These are phyloP conservation scores for Pseudozyma sp. DNA, from an alignment of 1,284 basidiomycete species.

Conservation along the genomic window DNA sequence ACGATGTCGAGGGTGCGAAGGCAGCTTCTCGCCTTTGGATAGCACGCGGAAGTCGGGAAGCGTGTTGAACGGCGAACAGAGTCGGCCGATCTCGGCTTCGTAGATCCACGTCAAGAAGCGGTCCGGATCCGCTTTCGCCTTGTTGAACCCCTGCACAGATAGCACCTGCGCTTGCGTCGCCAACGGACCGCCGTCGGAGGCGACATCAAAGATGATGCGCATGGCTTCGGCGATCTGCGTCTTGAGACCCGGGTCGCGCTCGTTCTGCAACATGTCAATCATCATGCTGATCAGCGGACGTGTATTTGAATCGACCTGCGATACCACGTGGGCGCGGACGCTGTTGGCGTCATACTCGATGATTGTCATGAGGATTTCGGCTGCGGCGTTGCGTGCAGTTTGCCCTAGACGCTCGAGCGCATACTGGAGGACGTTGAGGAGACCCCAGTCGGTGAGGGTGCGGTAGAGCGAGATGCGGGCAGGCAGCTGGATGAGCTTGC, in stretches of 20 bases:
- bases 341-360: constrained; percentile 92
- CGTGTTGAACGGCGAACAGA: constrained; percentile 83
- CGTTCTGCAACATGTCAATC: constrained; percentile 78
- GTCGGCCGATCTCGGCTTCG: constrained; percentile 76
- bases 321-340: constrained; percentile 84
- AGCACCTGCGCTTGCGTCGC: constrained; percentile 70
- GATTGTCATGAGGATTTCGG: constrained; percentile 86
- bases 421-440: constrained; percentile 90
- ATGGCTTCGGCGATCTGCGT: constrained; percentile 91
- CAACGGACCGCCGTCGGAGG: constrained; percentile 52
- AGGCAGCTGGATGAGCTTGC: constrained; percentile 92
- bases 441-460: constrained; percentile 85
- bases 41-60: constrained; percentile 76
- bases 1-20: constrained; percentile 27
- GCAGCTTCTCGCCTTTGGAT: constrained; percentile 39
- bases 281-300: constrained; percentile 56
- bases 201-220: constrained; percentile 81
- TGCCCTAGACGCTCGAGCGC: constrained; percentile 72
- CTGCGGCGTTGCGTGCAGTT: constrained; percentile 80
- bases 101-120: constrained; percentile 94
- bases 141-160: constrained; percentile 61
- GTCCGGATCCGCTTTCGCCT: constrained; percentile 82
- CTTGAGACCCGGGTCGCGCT: constrained; percentile 84
- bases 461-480: constrained; percentile 89
- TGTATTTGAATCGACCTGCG: constrained; percentile 74